phyloP scores from a whole-genome alignment of 257 asterid species.

The Capsicum rhomboideum region DNA sequence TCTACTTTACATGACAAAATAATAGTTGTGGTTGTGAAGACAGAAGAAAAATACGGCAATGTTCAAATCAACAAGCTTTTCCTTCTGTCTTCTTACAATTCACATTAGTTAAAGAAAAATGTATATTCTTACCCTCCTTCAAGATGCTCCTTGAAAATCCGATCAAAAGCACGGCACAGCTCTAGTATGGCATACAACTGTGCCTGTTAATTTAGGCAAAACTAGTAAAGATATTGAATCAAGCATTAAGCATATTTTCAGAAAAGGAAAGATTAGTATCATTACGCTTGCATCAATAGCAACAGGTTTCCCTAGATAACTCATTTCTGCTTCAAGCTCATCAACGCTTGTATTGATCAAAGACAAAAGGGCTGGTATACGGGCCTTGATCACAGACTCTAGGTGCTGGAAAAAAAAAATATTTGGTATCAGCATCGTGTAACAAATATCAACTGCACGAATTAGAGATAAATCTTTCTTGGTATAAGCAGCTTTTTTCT shows the following conservation, averaged over 20 bases:
- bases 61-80: background rate
- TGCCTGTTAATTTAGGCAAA: constrained; percentile 18
- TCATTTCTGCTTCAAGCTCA: constrained; percentile 33
- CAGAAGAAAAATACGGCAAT: background rate
- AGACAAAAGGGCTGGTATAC: constrained; percentile 28
- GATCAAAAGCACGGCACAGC: constrained; percentile 40
- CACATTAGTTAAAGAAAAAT: background rate
- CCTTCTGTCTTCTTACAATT: background rate
- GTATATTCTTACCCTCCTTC: constrained; percentile 35
- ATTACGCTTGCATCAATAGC: constrained; percentile 35
- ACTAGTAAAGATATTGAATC: background rate
- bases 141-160: constrained; percentile 41
- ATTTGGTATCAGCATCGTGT: background rate
- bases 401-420: constrained; percentile 22
- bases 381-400: constrained; percentile 32
- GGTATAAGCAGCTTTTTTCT: background rate
- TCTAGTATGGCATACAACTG: constrained; percentile 33
- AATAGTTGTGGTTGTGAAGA: background rate
- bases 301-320: constrained; percentile 30
- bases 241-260: background rate
- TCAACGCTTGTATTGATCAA: constrained; percentile 27
- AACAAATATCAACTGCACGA: background rate
- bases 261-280: background rate
- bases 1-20: background rate
- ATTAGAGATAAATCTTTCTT: background rate